These are phyloP conservation scores for Boletus tylopilopsis DNA, from an alignment of 768 basidiomycete species.

Conservation along the genomic window DNA sequence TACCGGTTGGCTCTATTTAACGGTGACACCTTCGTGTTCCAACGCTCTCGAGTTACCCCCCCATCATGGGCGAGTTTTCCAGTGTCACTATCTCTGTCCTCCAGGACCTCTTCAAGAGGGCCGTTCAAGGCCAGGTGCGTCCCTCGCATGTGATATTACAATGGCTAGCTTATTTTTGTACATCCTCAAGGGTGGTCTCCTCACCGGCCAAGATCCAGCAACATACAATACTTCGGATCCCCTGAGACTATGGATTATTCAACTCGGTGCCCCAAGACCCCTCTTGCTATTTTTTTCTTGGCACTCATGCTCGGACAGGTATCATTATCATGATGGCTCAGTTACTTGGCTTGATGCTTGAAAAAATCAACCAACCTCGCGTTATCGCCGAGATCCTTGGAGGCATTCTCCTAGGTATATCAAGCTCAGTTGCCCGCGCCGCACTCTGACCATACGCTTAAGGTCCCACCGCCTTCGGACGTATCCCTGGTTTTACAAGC, in stretches of 20 bases:
- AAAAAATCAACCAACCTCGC: constrained; percentile 78
- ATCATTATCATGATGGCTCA: constrained; percentile 85
- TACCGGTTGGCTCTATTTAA: constrained; percentile 1
- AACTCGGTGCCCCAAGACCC: constrained; percentile 49
- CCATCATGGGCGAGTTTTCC: constrained; percentile 41
- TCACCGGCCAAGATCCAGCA: constrained; percentile 73
- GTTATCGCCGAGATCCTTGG: constrained; percentile 93
- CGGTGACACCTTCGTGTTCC: background rate
- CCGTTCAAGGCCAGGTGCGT: constrained; percentile 28
- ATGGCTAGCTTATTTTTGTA: too few species aligned
- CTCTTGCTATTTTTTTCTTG: background rate
- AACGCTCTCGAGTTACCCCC: too few species aligned
- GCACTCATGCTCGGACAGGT: constrained; percentile 31
- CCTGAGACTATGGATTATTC: constrained; percentile 71
- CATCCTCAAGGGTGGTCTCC: constrained; percentile 59
- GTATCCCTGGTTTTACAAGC: constrained; percentile 83
- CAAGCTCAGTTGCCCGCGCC: constrained; percentile 47
- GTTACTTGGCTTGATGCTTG: constrained; percentile 59
- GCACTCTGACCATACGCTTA: constrained; percentile 38
- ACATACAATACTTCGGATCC: constrained; percentile 63
- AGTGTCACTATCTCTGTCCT: constrained; percentile 36
- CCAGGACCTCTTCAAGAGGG: constrained; percentile 17
- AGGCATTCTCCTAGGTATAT: constrained; percentile 73
- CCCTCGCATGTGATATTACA: background rate
- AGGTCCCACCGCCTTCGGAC: constrained; percentile 59